phyloP scores from a whole-genome alignment of 192 early-diverging fungal genomes.

The Mortierella antarctica region DNA sequence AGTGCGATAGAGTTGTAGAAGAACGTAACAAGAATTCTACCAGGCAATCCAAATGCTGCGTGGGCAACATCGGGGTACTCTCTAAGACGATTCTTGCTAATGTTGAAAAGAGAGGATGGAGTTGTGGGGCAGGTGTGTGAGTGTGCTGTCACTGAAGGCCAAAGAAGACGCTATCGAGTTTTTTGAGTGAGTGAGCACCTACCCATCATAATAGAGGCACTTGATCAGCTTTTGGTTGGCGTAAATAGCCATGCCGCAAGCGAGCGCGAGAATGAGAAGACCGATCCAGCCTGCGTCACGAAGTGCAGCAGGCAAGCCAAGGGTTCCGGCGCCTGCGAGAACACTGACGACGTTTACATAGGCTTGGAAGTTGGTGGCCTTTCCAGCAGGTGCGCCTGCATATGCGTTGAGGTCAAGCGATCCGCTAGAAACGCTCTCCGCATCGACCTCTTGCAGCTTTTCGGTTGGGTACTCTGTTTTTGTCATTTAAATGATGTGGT shows the following conservation, averaged over 20 bases:
- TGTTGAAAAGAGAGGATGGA: not conserved
- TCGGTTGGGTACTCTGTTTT: conserved; percentile 17
- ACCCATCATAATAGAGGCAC: conserved; percentile 65
- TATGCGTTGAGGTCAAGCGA: conserved; percentile 28
- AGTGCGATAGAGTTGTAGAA: conserved; percentile 66
- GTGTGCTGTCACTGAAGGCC: not conserved
- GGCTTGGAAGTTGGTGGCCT: conserved; percentile 49
- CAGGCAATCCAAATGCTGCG: conserved; percentile 61
- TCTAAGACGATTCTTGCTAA: conserved; percentile 60
- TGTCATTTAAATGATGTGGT: not conserved
- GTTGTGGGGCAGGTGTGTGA: too few species aligned
- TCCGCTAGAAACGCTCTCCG: conserved; percentile 39
- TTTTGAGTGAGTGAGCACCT: conserved; percentile 4
- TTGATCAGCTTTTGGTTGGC: conserved; percentile 78
- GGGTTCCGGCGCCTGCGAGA: conserved; percentile 70
- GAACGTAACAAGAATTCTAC: conserved; percentile 61
- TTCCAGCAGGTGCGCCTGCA: conserved; percentile 36
- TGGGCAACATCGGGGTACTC: conserved; percentile 75
- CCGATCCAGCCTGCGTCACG: conserved; percentile 84
- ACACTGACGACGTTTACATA: conserved; percentile 60
- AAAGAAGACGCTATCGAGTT: not conserved
- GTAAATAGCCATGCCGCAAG: conserved; percentile 78
- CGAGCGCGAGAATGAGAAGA: conserved; percentile 71
- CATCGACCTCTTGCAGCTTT: conserved; percentile 36
- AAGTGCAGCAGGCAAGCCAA: conserved; percentile 69